These are phyloP conservation scores for Huntiella abstrusa DNA, from an alignment of 2,329 filamentous ascomycete species.

Conservation along the genomic window DNA sequence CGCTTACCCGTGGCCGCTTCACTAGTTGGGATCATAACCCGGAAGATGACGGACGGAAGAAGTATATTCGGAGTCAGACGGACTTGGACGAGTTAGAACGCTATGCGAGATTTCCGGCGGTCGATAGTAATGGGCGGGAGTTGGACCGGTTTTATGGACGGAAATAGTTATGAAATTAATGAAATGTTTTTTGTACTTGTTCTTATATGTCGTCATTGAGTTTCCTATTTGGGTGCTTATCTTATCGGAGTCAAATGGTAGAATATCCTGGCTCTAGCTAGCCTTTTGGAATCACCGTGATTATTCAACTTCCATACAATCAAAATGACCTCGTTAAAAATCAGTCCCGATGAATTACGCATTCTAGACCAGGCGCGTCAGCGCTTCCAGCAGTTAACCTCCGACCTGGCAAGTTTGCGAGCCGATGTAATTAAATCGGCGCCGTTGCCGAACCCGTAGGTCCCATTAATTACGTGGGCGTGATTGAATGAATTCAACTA, in stretches of 20 bases:
- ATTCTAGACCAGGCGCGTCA: conserved; percentile 52
- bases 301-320: neutral
- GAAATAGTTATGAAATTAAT: neutral
- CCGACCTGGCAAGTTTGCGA: conserved; percentile 46
- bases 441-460: conserved; percentile 48
- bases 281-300: neutral
- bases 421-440: conserved; percentile 41
- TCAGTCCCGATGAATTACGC: conserved; percentile 43
- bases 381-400: conserved; percentile 48
- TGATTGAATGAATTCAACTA: no score
- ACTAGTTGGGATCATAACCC: conserved; percentile 79
- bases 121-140: conserved; percentile 35
- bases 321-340: conserved; percentile 26
- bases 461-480: neutral
- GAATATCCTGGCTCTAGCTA: neutral
- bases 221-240: conserved; percentile 4
- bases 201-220: neutral
- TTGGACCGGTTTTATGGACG: conserved; percentile 18
- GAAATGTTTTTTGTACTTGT: neutral
- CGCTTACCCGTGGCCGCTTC: conserved; percentile 56
- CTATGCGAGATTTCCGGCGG: conserved; percentile 51
- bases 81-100: conserved; percentile 66
- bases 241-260: neutral
- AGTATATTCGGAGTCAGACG: conserved; percentile 72
- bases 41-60: conserved; percentile 45